Percentiles rank a stretch among this genome's conserved stretches.
phyloP scores from a whole-genome alignment of 306 rosid species.

The Trifolium subterraneum region DNA sequence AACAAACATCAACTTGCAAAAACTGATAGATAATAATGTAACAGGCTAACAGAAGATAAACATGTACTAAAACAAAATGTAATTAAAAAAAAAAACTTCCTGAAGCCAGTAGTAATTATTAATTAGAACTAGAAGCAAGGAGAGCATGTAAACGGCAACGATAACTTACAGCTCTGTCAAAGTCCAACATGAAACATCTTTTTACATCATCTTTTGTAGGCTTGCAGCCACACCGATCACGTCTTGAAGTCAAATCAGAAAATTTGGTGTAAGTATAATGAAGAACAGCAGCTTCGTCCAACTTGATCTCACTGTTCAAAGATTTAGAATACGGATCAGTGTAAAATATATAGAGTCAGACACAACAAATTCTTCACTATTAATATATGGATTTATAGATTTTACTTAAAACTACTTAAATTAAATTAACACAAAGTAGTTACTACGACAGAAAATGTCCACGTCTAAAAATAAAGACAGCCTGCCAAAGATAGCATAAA shows the following conservation, averaged over 20 bases:
- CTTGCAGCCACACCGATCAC: slow-evolving; percentile 69
- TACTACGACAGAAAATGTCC: slow-evolving; percentile 20
- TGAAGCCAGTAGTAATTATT: slow-evolving; percentile 18
- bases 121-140: background rate
- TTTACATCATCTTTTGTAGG: slow-evolving; percentile 71
- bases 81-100: background rate
- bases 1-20: slow-evolving; percentile 28
- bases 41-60: slow-evolving; percentile 22
- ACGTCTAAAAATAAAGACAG: background rate
- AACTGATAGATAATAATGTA: slow-evolving; percentile 7
- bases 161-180: slow-evolving; percentile 65
- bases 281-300: slow-evolving; percentile 70
- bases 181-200: slow-evolving; percentile 76
- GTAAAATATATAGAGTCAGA: slow-evolving; percentile 26
- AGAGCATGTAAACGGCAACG: slow-evolving; percentile 28
- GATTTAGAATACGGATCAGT: slow-evolving; percentile 19
- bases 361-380: slow-evolving; percentile 7
- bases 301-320: slow-evolving; percentile 52
- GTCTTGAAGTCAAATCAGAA: slow-evolving; percentile 72
- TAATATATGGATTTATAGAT: slow-evolving; percentile 16
- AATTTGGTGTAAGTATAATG: slow-evolving; percentile 66
- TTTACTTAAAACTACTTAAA: slow-evolving; percentile 10
- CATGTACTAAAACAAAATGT: slow-evolving; percentile 33
- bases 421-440: slow-evolving; percentile 16
- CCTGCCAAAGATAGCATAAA: slow-evolving; percentile 14